phyloP scores from a whole-genome alignment of 2,329 filamentous ascomycete genomes.

The Alternaria sp. region DNA sequence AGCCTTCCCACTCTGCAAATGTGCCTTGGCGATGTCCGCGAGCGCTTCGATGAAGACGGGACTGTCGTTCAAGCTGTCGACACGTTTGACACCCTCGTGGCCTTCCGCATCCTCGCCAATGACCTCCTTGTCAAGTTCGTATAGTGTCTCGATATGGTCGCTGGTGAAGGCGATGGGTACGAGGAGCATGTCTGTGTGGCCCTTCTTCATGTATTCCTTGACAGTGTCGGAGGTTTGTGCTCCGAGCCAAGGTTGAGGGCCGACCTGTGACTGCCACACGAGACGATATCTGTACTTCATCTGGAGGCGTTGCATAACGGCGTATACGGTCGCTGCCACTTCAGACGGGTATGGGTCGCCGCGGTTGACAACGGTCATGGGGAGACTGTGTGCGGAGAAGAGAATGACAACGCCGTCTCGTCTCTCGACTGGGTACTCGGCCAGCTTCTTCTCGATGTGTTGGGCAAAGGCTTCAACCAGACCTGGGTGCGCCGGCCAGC shows the following conservation, averaged over 20 bases:
- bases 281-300: constrained; percentile 91
- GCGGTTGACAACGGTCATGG: constrained; percentile 97
- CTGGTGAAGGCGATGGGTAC: constrained; percentile 98
- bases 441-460: constrained; percentile 86
- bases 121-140: constrained; percentile 91
- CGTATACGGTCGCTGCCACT: constrained; percentile 93
- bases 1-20: constrained; percentile 72
- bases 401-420: constrained; percentile 82
- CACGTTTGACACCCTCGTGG: constrained; percentile 72
- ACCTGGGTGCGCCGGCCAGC: constrained; percentile 92
- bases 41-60: constrained; percentile 89
- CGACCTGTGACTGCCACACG: constrained; percentile 98
- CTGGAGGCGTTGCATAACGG: constrained; percentile 90
- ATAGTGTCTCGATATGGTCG: constrained; percentile 98
- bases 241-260: constrained; percentile 92
- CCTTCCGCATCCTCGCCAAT: constrained; percentile 76
- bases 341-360: constrained; percentile 95
- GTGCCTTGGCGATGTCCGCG: constrained; percentile 82
- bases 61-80: constrained; percentile 90
- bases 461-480: constrained; percentile 90
- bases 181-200: constrained; percentile 86
- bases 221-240: constrained; percentile 92
- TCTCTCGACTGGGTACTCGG: constrained; percentile 81
- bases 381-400: constrained; percentile 94
- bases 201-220: constrained; percentile 85